Evolutionary conservation across 176 grass and related monocot species (phyloP).

Genomic region (Eragrostis nindensis): DNA sequence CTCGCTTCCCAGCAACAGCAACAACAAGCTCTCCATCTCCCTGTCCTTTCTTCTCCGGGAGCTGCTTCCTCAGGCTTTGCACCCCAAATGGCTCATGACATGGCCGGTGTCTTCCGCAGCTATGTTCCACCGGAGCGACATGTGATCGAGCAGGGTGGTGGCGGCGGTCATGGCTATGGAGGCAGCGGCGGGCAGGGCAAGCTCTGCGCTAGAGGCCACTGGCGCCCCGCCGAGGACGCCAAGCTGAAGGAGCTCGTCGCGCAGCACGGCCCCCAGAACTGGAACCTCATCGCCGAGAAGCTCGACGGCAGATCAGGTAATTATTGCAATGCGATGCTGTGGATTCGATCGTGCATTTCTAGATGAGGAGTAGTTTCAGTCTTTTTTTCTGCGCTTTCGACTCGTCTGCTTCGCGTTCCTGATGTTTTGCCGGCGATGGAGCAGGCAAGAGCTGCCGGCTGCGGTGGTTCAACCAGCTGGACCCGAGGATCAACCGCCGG

Average conservation of each 20-base stretch:
- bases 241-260: conserved; percentile 75
- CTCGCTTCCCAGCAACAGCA: not conserved
- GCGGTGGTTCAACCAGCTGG: conserved; percentile 95
- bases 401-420: not conserved
- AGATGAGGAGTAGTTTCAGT: no score
- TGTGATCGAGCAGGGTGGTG: conserved; percentile 30
- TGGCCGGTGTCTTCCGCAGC: no score
- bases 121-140: no score
- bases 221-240: conserved; percentile 81
- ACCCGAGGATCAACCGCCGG: conserved; percentile 79
- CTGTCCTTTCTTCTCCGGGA: no score
- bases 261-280: conserved; percentile 77
- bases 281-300: conserved; percentile 94
- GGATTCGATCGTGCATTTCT: not conserved
- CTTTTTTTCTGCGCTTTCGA: not conserved
- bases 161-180: not conserved
- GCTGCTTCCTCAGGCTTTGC: no score
- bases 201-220: conserved; percentile 73
- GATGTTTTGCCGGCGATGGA: not conserved
- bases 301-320: conserved; percentile 87
- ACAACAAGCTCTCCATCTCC: no score
- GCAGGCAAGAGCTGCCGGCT: conserved; percentile 88
- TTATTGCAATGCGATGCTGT: conserved; percentile 15
- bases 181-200: conserved; percentile 39
- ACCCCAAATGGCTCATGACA: no score